Base-by-base conservation (phyloP, 495 filamentous ascomycete genomes). In the Aspergillus nanangensis region DNA sequence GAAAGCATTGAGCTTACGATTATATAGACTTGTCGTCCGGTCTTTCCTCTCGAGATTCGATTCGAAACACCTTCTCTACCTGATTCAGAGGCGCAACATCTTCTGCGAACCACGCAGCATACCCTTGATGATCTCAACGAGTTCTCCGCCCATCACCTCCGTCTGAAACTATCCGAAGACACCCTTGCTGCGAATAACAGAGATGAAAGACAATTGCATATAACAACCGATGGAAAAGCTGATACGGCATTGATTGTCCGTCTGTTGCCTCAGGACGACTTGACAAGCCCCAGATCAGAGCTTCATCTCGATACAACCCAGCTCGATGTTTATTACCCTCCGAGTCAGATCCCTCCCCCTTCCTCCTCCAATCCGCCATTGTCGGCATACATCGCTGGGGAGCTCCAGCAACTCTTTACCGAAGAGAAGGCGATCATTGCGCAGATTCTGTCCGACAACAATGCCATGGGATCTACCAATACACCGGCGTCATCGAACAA, bases 371-470 rank as follows among this genome's bases (percentile, higher is more conserved):
- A 83, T 14, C 87, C 90, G 1, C 73, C 81, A 1, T 71, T 98
- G 5, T 90, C 90, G 0, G 79, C 77, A 0, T 96, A 87, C 47
- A 81, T 97, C 23, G 90, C 91, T 3, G 74, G 77, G 15, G 82
- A 89, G 53, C 74, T 98, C 13, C 84, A 88, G 46, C 77, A 78
- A 3, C 71, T 91, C 8, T 97, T 95, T 55, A 76, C 80, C 14
- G 90, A 96, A 63, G 93, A 97, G 60, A 90, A 92, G 56, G 86
- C 89, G 17, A 89, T 84, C 48, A 88, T 96, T 47, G 83, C 88
- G 8, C 81, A 94, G 51, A 76, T 96, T 22, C 74, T 97, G 15
- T 83, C 84, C 5, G 77, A 62, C 19, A 54, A 53, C 48, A 58
- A 56, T 36, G 37, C 50, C 17, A 51, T 48, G 14, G 46, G 50